Evolutionary conservation across 345 rosid genomes (phyloP).

Genomic region (Salix suchowensis): DNA sequence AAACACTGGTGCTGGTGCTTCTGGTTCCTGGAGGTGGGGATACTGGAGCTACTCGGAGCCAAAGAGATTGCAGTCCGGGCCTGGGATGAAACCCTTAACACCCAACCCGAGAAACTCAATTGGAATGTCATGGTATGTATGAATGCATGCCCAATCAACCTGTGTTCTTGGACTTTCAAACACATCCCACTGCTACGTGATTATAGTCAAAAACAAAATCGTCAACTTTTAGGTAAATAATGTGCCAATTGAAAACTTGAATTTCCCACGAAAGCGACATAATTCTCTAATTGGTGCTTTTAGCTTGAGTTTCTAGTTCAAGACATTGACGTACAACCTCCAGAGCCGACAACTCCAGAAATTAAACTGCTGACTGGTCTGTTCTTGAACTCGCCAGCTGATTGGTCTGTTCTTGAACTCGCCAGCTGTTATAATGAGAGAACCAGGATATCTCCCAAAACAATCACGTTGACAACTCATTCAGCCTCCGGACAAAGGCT

Average conservation of each 20-base stretch:
- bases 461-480: no score
- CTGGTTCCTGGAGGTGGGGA: conserved; percentile 85
- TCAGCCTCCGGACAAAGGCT: background rate
- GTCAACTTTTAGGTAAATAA: background rate
- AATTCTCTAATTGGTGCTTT: background rate
- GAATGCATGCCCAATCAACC: no score
- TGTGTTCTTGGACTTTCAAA: no score
- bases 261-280: background rate
- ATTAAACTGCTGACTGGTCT: background rate
- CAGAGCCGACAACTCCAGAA: background rate
- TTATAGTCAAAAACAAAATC: background rate
- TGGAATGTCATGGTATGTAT: conserved; percentile 86
- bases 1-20: conserved; percentile 97
- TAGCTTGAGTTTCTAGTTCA: no score
- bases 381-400: background rate
- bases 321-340: background rate
- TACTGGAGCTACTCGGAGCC: conserved; percentile 65
- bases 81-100: conserved; percentile 86
- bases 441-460: background rate
- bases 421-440: background rate
- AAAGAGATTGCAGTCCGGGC: conserved; percentile 90
- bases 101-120: conserved; percentile 91
- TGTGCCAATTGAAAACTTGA: background rate
- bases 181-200: background rate
- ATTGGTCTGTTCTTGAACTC: background rate